phyloP scores from a whole-genome alignment of 2,329 filamentous ascomycete genomes.

The Orbilia brochopaga region DNA sequence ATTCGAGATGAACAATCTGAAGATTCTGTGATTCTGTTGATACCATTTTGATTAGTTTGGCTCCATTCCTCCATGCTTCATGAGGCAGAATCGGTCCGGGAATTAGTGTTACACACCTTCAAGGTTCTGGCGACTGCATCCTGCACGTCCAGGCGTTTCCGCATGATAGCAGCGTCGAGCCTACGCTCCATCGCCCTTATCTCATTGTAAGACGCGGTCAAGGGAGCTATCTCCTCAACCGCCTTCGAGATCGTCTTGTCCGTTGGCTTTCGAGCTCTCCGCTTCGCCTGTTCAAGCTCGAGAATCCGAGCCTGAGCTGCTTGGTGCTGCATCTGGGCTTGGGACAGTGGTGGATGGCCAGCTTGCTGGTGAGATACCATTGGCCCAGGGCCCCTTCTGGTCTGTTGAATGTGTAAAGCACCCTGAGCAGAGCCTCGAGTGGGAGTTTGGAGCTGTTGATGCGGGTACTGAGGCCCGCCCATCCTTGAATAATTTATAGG shows the following conservation, averaged over 20 bases:
- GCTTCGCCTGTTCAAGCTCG: constrained; percentile 70
- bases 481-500: constrained; percentile 51
- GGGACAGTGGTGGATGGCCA: constrained; percentile 49
- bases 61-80: background rate
- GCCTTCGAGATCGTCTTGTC: constrained; percentile 94
- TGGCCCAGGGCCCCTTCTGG: constrained; percentile 54
- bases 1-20: constrained; percentile 94
- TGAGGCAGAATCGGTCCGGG: background rate
- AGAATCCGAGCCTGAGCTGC: constrained; percentile 51
- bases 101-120: constrained; percentile 63
- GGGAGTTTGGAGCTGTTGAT: constrained; percentile 47
- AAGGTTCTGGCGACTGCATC: constrained; percentile 77
- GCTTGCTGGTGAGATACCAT: constrained; percentile 53
- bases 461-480: constrained; percentile 44
- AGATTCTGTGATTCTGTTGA: constrained; percentile 73
- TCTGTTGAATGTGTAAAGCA: constrained; percentile 41
- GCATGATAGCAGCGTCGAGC: constrained; percentile 89
- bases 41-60: background rate
- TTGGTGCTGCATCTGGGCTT: constrained; percentile 53
- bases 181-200: constrained; percentile 85
- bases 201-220: constrained; percentile 80
- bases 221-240: constrained; percentile 79
- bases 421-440: constrained; percentile 44
- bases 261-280: constrained; percentile 85
- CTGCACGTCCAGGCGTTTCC: constrained; percentile 88